These are phyloP conservation scores for Naegleria lovaniensis DNA, from an alignment of 208 protist species.

Conservation along the genomic window DNA sequence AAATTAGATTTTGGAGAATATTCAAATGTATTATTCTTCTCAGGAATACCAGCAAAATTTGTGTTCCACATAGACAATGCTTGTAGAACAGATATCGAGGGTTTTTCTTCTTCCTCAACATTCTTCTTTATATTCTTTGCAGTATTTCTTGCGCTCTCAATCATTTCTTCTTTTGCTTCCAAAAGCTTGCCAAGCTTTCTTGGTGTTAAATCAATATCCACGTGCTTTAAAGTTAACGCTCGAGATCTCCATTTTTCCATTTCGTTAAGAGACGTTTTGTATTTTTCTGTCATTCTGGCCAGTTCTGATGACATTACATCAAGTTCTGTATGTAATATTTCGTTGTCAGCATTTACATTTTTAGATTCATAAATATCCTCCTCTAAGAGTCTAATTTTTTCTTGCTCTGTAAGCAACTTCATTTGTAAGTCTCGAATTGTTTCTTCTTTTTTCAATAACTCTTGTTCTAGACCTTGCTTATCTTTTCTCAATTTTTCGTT, in stretches of 20 bases:
- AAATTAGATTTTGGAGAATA: not conserved
- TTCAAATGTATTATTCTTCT: not conserved
- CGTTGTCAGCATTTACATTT: not conserved
- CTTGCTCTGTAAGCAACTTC: not conserved
- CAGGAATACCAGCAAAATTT: not conserved
- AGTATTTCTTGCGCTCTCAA: not conserved
- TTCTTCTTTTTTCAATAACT: not conserved
- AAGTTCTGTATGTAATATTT: not conserved
- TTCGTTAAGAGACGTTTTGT: not conserved
- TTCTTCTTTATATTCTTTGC: not conserved
- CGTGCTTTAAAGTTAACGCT: not conserved
- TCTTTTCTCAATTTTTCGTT: slow-evolving; percentile 15
- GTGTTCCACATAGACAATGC: slow-evolving; percentile 3
- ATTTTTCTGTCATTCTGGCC: not conserved
- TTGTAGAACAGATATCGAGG: not conserved
- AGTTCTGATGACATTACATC: not conserved
- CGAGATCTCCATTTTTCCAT: slow-evolving; percentile 7
- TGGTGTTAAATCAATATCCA: not conserved
- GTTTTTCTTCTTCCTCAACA: not conserved
- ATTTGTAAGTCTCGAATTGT: not conserved
- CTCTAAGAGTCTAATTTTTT: not conserved
- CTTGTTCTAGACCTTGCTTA: not conserved
- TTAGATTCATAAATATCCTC: not conserved
- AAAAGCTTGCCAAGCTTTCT: not conserved
- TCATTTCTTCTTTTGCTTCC: not conserved